Conservation (phyloP, 345 rosid genomes). For the Ceriops zippeliana region DNA sequence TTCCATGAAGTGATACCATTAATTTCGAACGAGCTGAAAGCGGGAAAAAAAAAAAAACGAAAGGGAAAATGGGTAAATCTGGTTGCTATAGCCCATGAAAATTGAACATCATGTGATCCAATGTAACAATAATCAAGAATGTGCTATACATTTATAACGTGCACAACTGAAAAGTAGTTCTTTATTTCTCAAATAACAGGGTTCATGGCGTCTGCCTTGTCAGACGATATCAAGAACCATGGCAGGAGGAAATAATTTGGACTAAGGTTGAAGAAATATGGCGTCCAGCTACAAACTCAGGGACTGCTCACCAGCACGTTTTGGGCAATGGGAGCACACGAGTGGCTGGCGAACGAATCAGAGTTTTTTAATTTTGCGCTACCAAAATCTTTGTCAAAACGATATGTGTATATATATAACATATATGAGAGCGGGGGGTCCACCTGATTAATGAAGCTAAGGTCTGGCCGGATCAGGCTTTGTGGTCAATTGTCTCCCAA, state of each 20-base stretch:
- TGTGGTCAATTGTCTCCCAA: too few relatives aligned
- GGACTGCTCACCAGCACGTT: background rate
- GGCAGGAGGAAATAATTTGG: background rate
- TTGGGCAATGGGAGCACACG: conserved; percentile 15
- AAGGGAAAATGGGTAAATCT: too few relatives aligned
- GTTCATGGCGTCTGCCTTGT: conserved; percentile 11
- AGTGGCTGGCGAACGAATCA: conserved; percentile 4
- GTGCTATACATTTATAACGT: background rate
- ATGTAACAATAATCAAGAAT: background rate
- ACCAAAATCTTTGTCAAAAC: background rate
- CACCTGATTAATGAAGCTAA: too few relatives aligned
- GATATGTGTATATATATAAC: too few relatives aligned
- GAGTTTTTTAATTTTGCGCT: background rate
- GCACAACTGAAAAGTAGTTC: background rate
- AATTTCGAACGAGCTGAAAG: too few relatives aligned
- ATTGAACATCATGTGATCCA: background rate
- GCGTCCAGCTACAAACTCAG: background rate
- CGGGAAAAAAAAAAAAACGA: too few relatives aligned
- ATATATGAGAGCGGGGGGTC: too few relatives aligned
- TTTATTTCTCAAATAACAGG: background rate
- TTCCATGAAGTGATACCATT: too few relatives aligned
- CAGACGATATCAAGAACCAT: conserved; percentile 6
- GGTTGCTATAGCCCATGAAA: too few relatives aligned
- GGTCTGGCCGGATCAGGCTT: too few relatives aligned
- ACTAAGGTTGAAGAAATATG: background rate